Base-by-base conservation (phyloP, 73 alveolate genomes). In the Paramecium biaurelia region DNA sequence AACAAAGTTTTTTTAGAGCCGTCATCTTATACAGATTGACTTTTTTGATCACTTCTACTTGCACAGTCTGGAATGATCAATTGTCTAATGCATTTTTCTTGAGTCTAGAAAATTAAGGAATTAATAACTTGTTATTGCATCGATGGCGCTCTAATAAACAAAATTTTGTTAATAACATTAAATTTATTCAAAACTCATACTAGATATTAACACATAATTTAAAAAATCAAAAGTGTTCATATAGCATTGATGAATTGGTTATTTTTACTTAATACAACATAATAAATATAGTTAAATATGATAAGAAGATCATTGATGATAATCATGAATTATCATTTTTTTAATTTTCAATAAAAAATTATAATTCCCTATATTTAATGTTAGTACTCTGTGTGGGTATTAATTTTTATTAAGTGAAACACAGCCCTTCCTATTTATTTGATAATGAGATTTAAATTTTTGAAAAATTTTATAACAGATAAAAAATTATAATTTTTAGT, bases 81-180 rank as follows among this genome's bases (percentile, higher is more conserved):
- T 63, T 23, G 49, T 63, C 84, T 63, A 23, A 63, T 63, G 84
- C 84, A 23, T 63, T 63, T 63, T 32, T 63, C 84, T 30, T 63
- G 20, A 26, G 41, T 63, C 84, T 32, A 26, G 45, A 30, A 30
- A 63, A 63, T 63, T 53, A 53, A 53, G 68, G 68, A 53, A 63
- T 63, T 63, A 63, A 32, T 30, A 26, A 30, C 84, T 63, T 63
- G 45, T 63, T 23, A 63, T 63, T 63, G 84, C 84, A 63, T 63
- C 49, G 84, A 30, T 63, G 84, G 84, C 84, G 47, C 84, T 63
- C 84, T 63, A 30, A 63, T 63, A 63, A 30, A 63, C 84, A 63
- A 63, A n/a, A 63, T 23, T 63, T 63, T 63, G 84, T 63, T 63
- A 63, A 63, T 63, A 63, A 63, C 84, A 63, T 63, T 63, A 63